Percentiles rank a stretch among this genome's conserved stretches.
Evolutionary conservation across 2,329 filamentous ascomycete species (phyloP).

Genomic region (Trichoderma atrobrunneum): DNA sequence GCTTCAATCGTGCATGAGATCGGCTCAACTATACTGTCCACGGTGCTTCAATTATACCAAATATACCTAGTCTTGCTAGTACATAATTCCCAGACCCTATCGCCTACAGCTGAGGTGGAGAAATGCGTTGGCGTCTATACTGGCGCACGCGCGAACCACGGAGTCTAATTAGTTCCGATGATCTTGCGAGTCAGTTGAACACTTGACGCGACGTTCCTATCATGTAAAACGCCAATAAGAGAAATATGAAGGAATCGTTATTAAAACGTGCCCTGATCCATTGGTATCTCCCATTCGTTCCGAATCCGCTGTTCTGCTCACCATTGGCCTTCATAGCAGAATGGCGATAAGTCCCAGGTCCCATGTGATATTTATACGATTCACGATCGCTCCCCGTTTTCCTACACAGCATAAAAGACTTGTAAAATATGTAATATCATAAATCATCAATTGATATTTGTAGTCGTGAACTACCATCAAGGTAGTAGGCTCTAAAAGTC

Average conservation of each 20-base stretch:
- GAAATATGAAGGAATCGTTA: background rate
- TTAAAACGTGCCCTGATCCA: background rate
- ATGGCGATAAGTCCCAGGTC: background rate
- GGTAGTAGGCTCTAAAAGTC: background rate
- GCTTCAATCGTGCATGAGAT: background rate
- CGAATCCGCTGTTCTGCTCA: background rate
- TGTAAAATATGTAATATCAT: background rate
- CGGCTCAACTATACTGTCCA: background rate
- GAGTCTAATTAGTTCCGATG: background rate
- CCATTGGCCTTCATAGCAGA: background rate
- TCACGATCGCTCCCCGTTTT: background rate
- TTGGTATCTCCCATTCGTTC: background rate
- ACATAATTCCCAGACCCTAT: too few relatives aligned
- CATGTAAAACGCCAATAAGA: background rate
- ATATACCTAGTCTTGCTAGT: background rate
- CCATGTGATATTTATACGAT: background rate
- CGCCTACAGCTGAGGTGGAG: conserved; percentile 2
- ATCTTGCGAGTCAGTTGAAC: conserved; percentile 3
- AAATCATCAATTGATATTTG: background rate
- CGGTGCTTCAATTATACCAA: background rate
- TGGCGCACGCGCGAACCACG: background rate
- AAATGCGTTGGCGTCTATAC: background rate
- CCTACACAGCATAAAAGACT: background rate
- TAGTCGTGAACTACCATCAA: background rate
- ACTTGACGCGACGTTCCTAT: background rate